Conservation (phyloP, 148 eudicot genomes). For the Rhododendron mucronatum region DNA sequence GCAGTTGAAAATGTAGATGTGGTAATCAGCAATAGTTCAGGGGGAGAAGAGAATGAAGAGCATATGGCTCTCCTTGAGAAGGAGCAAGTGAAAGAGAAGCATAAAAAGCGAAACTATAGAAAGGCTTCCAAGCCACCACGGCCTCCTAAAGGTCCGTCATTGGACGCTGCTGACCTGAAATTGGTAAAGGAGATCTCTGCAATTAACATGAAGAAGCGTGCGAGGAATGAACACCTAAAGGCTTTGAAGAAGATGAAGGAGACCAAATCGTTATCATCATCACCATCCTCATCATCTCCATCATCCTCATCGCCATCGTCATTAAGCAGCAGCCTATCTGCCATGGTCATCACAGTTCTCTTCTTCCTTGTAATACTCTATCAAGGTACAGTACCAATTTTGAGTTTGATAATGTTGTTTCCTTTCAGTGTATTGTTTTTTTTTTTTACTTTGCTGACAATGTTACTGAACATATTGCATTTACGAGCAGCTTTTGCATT, state of each 20-base stretch:
- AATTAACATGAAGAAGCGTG: slow-evolving; percentile 60
- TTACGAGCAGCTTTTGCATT: background rate
- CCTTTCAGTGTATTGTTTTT: background rate
- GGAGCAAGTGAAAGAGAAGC: slow-evolving; percentile 34
- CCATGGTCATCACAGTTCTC: slow-evolving; percentile 46
- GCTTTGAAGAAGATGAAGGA: slow-evolving; percentile 59
- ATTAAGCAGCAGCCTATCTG: slow-evolving; percentile 36
- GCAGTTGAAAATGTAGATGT: slow-evolving; percentile 24
- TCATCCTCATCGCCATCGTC: slow-evolving; percentile 14
- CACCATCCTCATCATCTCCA: background rate
- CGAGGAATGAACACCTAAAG: slow-evolving; percentile 53
- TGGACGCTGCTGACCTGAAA: slow-evolving; percentile 52
- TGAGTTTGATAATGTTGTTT: background rate
- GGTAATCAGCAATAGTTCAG: slow-evolving; percentile 23
- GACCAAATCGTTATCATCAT: slow-evolving; percentile 9
- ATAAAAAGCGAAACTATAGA: slow-evolving; percentile 34
- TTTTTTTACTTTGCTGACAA: background rate
- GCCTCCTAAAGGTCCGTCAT: slow-evolving; percentile 66
- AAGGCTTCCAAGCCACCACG: slow-evolving; percentile 76
- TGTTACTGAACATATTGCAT: background rate
- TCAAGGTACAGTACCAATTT: slow-evolving; percentile 49
- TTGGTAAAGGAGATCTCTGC: slow-evolving; percentile 59
- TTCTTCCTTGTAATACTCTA: slow-evolving; percentile 48
- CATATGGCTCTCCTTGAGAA: slow-evolving; percentile 35
- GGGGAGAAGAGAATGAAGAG: slow-evolving; percentile 32